Base-by-base conservation (phyloP, 139 green algal species). In the Zygnema cylindricum region DNA sequence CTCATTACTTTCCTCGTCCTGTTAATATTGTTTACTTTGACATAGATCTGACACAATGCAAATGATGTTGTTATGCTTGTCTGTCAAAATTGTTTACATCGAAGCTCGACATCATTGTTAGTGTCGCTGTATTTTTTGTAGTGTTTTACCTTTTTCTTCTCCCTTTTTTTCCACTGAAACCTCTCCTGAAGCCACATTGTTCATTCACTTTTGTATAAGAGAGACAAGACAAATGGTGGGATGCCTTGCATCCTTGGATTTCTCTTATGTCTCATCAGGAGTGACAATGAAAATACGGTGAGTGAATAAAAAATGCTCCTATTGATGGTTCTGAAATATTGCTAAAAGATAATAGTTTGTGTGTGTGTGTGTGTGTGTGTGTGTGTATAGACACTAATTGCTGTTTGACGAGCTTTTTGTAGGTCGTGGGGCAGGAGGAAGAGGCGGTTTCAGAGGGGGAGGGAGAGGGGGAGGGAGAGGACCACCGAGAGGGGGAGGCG, bases 381-480 rank as follows among this genome's bases (percentile, higher is more conserved):
- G n/a, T n/a, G n/a, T n/a, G n/a, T n/a, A n/a, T n/a, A n/a, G n/a
- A n/a, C n/a, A n/a, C n/a, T n/a, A n/a, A n/a, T n/a, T n/a, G n/a
- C n/a, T n/a, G 25, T 30, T 25, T 73, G 71, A 3, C 16, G 21
- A 79, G 7, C 71, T 43, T 7, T 43, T 16, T n/a, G 21, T 43
- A 79, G 77, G 77, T 84, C 30, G 35, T 54, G 41, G 77, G 2
- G 16, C 22, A 76, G 77, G 77, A 36, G 77, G 77, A 22, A 84
- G 77, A 84, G 77, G 77, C n/a, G 77, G 3, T 84, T 38, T 38
- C 25, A 21, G 77, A 21, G 77, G 77, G n/a, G 77, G 38, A 35
- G 35, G 38, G 3, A 21, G 16, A n/a, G 77, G 77, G 7, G 25
- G 77, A 84, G 77, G 77, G 41, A 55, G 77, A 55, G 77, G 77